Conservation (phyloP, 2,329 filamentous ascomycete species). For the Calonectria honghensis region DNA sequence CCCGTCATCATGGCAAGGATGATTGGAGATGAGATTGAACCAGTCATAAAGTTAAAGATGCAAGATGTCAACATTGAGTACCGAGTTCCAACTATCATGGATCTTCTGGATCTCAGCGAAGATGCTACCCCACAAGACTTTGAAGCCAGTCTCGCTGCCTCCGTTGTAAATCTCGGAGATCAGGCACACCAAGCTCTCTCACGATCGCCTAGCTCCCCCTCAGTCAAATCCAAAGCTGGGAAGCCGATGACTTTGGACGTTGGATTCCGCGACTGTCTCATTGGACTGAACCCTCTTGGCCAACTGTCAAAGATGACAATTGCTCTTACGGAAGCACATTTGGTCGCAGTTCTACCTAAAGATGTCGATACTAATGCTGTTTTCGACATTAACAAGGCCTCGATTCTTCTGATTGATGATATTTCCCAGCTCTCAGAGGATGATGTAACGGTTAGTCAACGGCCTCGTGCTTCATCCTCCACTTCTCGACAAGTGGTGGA, state of each 20-base stretch:
- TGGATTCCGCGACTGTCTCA: constrained; percentile 85
- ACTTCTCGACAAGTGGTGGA: constrained; percentile 71
- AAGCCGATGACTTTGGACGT: constrained; percentile 83
- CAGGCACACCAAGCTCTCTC: constrained; percentile 72
- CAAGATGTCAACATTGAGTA: constrained; percentile 93
- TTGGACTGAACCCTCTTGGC: constrained; percentile 89
- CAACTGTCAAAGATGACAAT: constrained; percentile 85
- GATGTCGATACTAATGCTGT: constrained; percentile 78
- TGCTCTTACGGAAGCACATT: constrained; percentile 84
- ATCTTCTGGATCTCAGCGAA: constrained; percentile 81
- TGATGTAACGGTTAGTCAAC: constrained; percentile 41
- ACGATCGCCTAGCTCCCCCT: constrained; percentile 51
- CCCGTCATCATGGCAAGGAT: constrained; percentile 89
- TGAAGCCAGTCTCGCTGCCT: constrained; percentile 84
- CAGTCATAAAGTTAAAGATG: constrained; percentile 90
- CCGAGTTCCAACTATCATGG: constrained; percentile 87
- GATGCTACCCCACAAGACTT: constrained; percentile 83
- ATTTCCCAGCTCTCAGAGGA: constrained; percentile 61
- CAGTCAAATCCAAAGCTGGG: constrained; percentile 55
- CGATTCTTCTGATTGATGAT: constrained; percentile 89
- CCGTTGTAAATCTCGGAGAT: constrained; percentile 85
- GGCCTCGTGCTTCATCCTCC: constrained; percentile 59
- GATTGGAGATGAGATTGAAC: constrained; percentile 95
- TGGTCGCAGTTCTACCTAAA: constrained; percentile 80
- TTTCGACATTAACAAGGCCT: constrained; percentile 85